These are phyloP conservation scores for Cenchrus purpureus DNA, from an alignment of 176 grass and related monocot species.

Conservation along the genomic window DNA sequence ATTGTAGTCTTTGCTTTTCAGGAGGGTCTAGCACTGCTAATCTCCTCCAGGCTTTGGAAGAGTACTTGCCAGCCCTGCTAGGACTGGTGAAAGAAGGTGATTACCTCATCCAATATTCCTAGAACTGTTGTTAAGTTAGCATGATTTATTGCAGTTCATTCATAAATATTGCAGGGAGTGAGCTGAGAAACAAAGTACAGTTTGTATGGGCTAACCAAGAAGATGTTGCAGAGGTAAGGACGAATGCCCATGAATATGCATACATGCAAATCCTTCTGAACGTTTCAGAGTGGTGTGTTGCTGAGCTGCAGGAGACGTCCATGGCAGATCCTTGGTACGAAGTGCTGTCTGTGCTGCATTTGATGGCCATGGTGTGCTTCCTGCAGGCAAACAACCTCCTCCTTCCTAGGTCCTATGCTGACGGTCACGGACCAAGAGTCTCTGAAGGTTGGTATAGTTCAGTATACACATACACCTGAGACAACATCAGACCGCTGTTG, in stretches of 20 bases:
- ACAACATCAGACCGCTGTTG: neutral
- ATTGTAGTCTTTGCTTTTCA: conserved; percentile 30
- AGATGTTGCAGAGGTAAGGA: conserved; percentile 61
- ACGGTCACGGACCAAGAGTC: conserved; percentile 57
- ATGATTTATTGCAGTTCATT: neutral
- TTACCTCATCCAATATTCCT: neutral
- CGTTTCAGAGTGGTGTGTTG: conserved; percentile 30
- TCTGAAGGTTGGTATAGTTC: conserved; percentile 63
- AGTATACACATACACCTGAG: conserved; percentile 2
- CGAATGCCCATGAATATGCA: neutral
- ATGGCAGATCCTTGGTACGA: conserved; percentile 88
- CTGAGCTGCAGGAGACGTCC: conserved; percentile 69
- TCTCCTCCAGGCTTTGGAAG: conserved; percentile 75
- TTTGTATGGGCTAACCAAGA: conserved; percentile 87
- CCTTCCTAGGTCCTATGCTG: conserved; percentile 65
- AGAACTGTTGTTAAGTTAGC: neutral
- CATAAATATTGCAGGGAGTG: conserved; percentile 37
- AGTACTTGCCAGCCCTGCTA: conserved; percentile 73
- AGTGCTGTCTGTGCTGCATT: conserved; percentile 74
- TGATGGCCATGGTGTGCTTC: conserved; percentile 80
- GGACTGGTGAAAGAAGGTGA: conserved; percentile 68
- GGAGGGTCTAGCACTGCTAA: conserved; percentile 64
- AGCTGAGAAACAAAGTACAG: conserved; percentile 57
- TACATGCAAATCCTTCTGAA: neutral
- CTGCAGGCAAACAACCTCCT: conserved; percentile 69